phyloP scores from a whole-genome alignment of 441 rosid genomes.

The Pelargonium fulgidum region DNA sequence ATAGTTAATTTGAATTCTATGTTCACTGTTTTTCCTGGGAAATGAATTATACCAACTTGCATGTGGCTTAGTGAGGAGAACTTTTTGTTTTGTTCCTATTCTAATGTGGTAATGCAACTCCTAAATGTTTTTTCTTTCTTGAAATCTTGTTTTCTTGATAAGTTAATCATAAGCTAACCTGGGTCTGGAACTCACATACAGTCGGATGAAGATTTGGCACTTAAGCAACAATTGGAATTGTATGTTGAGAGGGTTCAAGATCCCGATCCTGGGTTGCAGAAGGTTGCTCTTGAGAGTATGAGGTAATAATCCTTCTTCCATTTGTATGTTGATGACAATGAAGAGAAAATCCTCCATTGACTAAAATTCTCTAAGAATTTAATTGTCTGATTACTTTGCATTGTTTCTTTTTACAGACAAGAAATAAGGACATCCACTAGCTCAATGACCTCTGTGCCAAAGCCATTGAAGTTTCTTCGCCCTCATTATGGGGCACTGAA shows the following conservation, averaged over 20 bases:
- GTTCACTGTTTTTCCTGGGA: too few relatives aligned
- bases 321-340: background rate
- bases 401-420: constrained; percentile 44
- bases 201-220: constrained; percentile 91
- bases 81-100: too few relatives aligned
- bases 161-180: background rate
- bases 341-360: background rate
- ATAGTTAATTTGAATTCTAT: too few relatives aligned
- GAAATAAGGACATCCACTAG: constrained; percentile 82
- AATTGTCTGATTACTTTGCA: background rate
- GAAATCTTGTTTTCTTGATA: too few relatives aligned
- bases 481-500: constrained; percentile 90
- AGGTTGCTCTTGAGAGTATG: constrained; percentile 83
- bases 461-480: constrained; percentile 94
- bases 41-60: too few relatives aligned
- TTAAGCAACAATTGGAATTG: constrained; percentile 86
- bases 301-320: constrained; percentile 39
- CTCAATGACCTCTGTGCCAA: constrained; percentile 95
- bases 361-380: too few relatives aligned
- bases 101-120: too few relatives aligned
- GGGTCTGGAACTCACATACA: constrained; percentile 23
- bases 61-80: too few relatives aligned
- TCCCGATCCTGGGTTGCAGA: constrained; percentile 75
- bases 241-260: constrained; percentile 93
- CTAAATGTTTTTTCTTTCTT: too few relatives aligned